Base-by-base conservation (phyloP, 2,329 filamentous ascomycete genomes). In the Sordariomycetes sp. region DNA sequence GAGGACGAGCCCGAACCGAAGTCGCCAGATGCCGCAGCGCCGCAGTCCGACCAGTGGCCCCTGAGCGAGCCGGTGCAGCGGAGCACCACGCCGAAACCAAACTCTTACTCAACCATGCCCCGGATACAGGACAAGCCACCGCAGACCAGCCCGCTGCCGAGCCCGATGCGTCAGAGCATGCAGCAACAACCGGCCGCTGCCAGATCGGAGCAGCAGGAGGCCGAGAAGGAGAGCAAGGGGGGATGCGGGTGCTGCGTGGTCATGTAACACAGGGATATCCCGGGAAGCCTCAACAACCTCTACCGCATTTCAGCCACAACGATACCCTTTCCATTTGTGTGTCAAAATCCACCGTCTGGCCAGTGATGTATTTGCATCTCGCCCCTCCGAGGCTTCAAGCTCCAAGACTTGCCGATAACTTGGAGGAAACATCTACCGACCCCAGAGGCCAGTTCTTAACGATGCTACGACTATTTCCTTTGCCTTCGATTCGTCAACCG, bases 41-140 rank as follows among this genome's bases (percentile, higher is more conserved):
- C 54, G 34, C 25, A 53, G 53, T 22, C 53, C 17, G 64, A 72
- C n/a, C 80, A 84, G 60, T 86, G 84, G 84, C 84, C 84, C 1
- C 68, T 86, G 25, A 79, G 74, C 59, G 64, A 70, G 1, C 73
- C 75, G 32, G 68, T 63, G 3, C 64, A 63, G 39, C 48, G 50
- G 2, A 59, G 73, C 6, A 79, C 76, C 66, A 57, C 45, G 13
- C 57, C 58, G 39, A 79, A 75, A 60, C 76, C 78, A 17, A 72
- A 71, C 4, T 66, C 72, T 12, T 85, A 85, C 65, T 83, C 82
- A 45, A 83, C 81, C 17, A 84, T 84, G 75, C 81, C 81, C 48
- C 82, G 74, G 67, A 83, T 84, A 50, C 71, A 71, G 53, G 77
- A 77, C 55, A 71, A 68, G 58, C 62, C 63, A 7, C 62, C 63